These are phyloP conservation scores for Fragaria nilgerrensis DNA, from an alignment of 306 rosid genomes.

Conservation along the genomic window DNA sequence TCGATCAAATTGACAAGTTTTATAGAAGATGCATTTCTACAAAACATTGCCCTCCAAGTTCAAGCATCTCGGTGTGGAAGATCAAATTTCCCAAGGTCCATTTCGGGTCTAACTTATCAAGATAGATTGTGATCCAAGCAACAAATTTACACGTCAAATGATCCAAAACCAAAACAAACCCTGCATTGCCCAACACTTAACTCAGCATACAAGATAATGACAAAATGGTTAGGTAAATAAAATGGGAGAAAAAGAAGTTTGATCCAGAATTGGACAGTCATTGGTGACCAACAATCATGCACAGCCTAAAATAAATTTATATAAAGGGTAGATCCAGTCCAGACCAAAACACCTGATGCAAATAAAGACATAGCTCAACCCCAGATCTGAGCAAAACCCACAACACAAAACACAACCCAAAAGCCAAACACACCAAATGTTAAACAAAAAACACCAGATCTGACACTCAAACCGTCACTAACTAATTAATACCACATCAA, in stretches of 20 bases:
- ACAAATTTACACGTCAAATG: neutral
- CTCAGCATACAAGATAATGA: neutral
- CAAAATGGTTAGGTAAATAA: constrained; percentile 3
- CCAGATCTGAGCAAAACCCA: constrained; percentile 25
- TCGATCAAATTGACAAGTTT: neutral
- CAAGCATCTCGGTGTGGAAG: neutral
- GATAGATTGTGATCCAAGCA: constrained; percentile 20
- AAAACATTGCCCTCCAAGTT: neutral
- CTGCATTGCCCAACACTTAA: neutral
- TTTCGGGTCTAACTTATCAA: neutral
- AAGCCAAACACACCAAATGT: constrained; percentile 25
- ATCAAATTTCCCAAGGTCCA: neutral
- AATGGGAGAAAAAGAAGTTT: neutral
- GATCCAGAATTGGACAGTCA: constrained; percentile 10
- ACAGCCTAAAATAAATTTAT: neutral
- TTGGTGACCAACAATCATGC: constrained; percentile 8
- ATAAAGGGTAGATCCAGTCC: constrained; percentile 15
- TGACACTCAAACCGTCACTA: constrained; percentile 31
- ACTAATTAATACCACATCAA: neutral
- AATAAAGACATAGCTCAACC: neutral
- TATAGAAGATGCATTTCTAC: too few relatives aligned
- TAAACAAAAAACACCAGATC: constrained; percentile 47
- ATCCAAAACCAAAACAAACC: neutral
- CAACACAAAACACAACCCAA: constrained; percentile 5
- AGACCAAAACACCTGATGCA: constrained; percentile 7